A percentile compares a stretch with the other conserved stretches of the same genome.
Conservation (phyloP, 2,329 filamentous ascomycete species). For the Remersonia thermophila region DNA sequence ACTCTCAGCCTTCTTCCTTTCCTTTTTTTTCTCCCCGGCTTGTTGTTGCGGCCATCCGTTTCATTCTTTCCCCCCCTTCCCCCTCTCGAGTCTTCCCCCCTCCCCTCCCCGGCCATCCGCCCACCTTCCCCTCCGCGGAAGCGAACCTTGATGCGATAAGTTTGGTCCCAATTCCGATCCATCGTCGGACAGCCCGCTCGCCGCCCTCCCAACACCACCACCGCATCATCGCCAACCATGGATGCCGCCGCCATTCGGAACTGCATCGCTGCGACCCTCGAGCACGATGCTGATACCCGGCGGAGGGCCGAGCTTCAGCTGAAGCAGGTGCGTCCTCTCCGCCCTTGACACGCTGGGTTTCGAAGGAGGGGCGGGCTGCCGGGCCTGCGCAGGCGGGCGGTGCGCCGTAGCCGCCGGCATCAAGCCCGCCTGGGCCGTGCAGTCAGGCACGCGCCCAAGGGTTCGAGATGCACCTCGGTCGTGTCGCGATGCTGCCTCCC, state of each 20-base stretch:
- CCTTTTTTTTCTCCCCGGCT: too few relatives aligned
- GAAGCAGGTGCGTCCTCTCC: constrained; percentile 52
- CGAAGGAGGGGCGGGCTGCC: background rate
- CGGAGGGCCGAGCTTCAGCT: constrained; percentile 69
- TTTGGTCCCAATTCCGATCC: constrained; percentile 2
- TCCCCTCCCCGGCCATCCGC: too few relatives aligned
- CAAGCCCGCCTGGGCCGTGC: too few relatives aligned
- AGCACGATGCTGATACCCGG: constrained; percentile 60
- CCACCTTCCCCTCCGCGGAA: constrained; percentile 5
- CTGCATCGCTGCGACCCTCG: constrained; percentile 66
- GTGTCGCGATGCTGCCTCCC: constrained; percentile 4
- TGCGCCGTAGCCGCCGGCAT: too few relatives aligned
- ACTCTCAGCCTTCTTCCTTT: constrained; percentile 1
- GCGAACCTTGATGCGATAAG: constrained; percentile 16
- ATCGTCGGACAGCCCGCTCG: constrained; percentile 10
- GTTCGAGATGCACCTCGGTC: background rate
- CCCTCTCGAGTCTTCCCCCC: too few relatives aligned
- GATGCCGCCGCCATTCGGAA: constrained; percentile 62
- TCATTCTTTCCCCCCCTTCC: too few relatives aligned
- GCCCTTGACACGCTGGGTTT: background rate
- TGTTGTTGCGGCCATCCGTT: too few relatives aligned
- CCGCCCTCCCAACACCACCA: too few relatives aligned
- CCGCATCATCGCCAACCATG: constrained; percentile 36
- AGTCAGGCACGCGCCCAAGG: too few relatives aligned
- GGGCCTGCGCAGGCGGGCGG: too few relatives aligned